Evolutionary conservation across 805 yeast genomes (phyloP).

Genomic region (Yamadazyma tumulicola): DNA sequence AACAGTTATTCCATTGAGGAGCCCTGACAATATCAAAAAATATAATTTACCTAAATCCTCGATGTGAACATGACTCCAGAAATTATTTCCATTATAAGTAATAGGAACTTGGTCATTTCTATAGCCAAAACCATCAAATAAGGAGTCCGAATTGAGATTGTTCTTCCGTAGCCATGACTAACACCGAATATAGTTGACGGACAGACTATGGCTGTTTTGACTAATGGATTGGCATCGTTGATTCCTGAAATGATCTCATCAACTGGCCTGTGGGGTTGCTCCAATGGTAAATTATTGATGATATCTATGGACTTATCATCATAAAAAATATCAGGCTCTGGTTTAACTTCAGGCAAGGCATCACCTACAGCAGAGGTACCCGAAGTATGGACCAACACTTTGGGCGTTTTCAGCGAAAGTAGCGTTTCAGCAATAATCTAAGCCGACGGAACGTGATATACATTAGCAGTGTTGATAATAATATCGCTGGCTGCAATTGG

Average conservation of each 20-base stretch:
- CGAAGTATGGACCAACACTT: constrained; percentile 31
- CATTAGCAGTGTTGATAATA: constrained; percentile 29
- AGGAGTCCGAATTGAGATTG: constrained; percentile 29
- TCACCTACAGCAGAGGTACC: constrained; percentile 32
- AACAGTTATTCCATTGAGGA: constrained; percentile 18
- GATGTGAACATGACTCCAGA: constrained; percentile 21
- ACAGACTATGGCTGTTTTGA: constrained; percentile 26
- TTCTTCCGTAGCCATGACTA: constrained; percentile 27
- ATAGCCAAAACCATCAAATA: constrained; percentile 16
- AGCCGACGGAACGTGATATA: constrained; percentile 23
- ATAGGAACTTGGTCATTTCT: constrained; percentile 19
- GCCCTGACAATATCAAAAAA: constrained; percentile 18
- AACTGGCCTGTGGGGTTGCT: constrained; percentile 30
- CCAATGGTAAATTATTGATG: constrained; percentile 20
- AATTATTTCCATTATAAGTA: constrained; percentile 25
- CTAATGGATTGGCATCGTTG: constrained; percentile 23
- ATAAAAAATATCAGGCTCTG: constrained; percentile 17
- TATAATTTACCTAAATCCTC: constrained; percentile 3
- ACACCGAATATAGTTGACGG: constrained; percentile 32
- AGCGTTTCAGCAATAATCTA: constrained; percentile 8
- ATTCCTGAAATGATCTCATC: constrained; percentile 26
- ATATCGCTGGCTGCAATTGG: constrained; percentile 22
- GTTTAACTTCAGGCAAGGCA: constrained; percentile 11
- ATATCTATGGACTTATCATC: constrained; percentile 22
- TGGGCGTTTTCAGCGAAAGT: background rate